Evolutionary conservation across 768 basidiomycete genomes (phyloP).

Genomic region (Pleurotus citrinopileatus): DNA sequence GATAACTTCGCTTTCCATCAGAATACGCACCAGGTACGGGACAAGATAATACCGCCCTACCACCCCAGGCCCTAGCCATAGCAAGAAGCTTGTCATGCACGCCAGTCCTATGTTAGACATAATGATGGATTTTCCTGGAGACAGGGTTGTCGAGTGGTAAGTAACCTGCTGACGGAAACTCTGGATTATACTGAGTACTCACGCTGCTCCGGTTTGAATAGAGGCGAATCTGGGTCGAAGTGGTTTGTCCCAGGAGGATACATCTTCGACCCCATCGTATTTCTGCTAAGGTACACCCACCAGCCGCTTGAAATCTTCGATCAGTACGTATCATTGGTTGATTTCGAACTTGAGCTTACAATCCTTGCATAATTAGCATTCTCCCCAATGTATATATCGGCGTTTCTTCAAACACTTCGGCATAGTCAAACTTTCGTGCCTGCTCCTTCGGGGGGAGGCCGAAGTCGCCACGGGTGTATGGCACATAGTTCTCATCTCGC

Average conservation of each 20-base stretch:
- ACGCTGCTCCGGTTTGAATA: conserved; percentile 40
- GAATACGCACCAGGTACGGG: conserved; percentile 39
- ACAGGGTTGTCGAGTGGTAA: not conserved
- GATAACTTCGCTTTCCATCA: conserved; percentile 17
- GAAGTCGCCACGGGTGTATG: conserved; percentile 39
- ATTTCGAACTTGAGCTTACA: conserved; percentile 23
- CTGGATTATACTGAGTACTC: conserved; percentile 13
- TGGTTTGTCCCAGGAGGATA: conserved; percentile 48
- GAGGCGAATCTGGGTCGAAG: conserved; percentile 34
- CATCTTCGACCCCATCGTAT: conserved; percentile 45
- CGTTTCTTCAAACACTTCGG: conserved; percentile 51
- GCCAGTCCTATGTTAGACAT: conserved; percentile 29
- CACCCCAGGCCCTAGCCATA: conserved; percentile 19
- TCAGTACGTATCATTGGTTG: not conserved
- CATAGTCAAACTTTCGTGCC: conserved; percentile 39
- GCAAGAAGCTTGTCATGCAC: conserved; percentile 22
- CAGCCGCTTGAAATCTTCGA: conserved; percentile 23
- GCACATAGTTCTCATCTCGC: conserved; percentile 74
- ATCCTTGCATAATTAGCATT: conserved; percentile 48
- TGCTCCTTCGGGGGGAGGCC: conserved; percentile 35
- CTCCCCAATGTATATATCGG: conserved; percentile 40
- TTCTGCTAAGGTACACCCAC: conserved; percentile 36
- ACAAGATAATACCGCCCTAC: conserved; percentile 33
- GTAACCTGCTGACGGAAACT: conserved; percentile 11
- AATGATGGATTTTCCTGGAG: conserved; percentile 34